Base-by-base conservation (phyloP, 768 basidiomycete genomes). In the Phanerochaete sordida region DNA sequence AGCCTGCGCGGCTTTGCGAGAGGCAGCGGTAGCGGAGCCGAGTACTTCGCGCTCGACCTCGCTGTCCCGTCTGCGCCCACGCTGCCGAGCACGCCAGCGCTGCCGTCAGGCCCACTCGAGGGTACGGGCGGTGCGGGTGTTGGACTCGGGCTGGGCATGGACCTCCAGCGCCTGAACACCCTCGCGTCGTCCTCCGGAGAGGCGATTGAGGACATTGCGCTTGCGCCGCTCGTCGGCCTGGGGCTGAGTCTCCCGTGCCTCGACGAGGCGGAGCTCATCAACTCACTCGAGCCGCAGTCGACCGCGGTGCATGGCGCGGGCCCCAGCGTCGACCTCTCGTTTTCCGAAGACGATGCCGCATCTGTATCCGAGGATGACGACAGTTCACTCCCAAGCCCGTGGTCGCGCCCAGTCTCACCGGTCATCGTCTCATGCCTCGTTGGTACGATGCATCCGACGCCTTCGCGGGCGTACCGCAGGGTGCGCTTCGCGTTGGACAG, bases 401-500 rank as follows among this genome's bases (percentile, higher is more conserved):
- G 26, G 30, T 52, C 21, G 51, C 26, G 5, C 23, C 9, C 33
- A 6, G 30, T 21, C 13, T 23, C 33, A 9, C 9, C 28, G 13
- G 49, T 31, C 24, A 12, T 31, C 30, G 30, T 15, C 51, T 21
- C n/a, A 15, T 27, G 19, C 27, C 24, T 30, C 49, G 19, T 19
- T 12, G 39, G 19, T 11, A 43, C 39, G 8, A 16, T 43, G 39
- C 39, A 33, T 15, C 51, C 51, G 31, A 52, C 33, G 30, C 26
- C 48, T 2, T 7, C 13, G 26, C 48, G 48, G 48, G 48, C 51
- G 30, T 35, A 52, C 21, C n/a, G 28, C 30, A 3, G 26, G 16
- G 21, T 52, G 1, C 30, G 21, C 21, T 37, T 90, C 49, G 64
- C 64, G 49, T 65, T 69, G 1, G 65, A 69, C n/a, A 65, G 64